These are phyloP conservation scores for Epichloe hybrida DNA, from an alignment of 2,329 filamentous ascomycete genomes.

Conservation along the genomic window DNA sequence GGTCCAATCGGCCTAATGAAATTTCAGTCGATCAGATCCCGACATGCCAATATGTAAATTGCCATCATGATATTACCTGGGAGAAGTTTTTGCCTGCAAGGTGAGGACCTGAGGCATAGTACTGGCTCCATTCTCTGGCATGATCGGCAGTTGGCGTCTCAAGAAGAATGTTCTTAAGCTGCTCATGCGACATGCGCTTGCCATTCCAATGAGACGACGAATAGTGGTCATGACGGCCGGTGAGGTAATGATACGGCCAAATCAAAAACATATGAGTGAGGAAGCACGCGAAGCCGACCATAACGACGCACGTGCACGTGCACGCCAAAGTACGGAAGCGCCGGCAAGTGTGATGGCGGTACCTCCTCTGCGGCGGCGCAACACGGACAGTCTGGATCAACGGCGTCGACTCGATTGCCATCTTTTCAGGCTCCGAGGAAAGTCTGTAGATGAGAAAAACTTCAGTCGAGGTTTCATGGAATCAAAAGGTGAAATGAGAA, in stretches of 20 bases:
- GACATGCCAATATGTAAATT: not conserved
- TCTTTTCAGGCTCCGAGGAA: constrained; percentile 15
- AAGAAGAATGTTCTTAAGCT: constrained; percentile 43
- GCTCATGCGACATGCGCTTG: constrained; percentile 25
- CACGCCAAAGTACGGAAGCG: constrained; percentile 53
- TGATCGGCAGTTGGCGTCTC: constrained; percentile 43
- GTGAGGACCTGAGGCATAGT: constrained; percentile 66
- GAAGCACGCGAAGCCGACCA: constrained; percentile 37
- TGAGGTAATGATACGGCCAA: constrained; percentile 22
- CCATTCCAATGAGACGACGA: constrained; percentile 14
- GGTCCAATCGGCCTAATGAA: constrained; percentile 53
- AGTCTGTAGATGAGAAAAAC: constrained; percentile 4
- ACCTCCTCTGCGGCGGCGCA: constrained; percentile 37
- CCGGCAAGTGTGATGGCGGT: constrained; percentile 46
- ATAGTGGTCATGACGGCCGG: constrained; percentile 16
- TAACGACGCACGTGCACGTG: constrained; percentile 39
- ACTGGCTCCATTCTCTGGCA: constrained; percentile 59
- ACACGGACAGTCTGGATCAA: constrained; percentile 51
- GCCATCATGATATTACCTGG: constrained; percentile 30
- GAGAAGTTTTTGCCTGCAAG: constrained; percentile 66
- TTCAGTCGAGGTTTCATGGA: not conserved
- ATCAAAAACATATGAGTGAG: constrained; percentile 32
- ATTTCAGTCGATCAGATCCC: constrained; percentile 3
- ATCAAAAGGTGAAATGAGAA: not conserved
- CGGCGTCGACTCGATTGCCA: constrained; percentile 46